Conservation (phyloP, 2,329 filamentous ascomycete genomes). For the Colletotrichum simmondsii region DNA sequence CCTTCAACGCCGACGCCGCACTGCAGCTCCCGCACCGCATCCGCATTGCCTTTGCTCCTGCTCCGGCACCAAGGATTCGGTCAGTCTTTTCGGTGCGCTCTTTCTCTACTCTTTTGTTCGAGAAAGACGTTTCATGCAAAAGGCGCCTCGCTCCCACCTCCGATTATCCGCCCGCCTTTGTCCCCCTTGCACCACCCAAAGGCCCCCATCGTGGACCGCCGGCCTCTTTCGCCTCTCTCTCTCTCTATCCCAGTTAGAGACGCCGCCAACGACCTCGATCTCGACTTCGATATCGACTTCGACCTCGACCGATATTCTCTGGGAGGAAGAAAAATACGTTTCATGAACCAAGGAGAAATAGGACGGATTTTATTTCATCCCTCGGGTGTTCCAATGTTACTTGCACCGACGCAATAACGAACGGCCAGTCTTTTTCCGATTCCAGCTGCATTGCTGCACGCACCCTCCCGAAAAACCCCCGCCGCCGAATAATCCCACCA, state of each 20-base stretch:
- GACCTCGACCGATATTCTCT: background rate
- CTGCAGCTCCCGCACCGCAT: conserved; percentile 28
- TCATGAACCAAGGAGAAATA: background rate
- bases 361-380: background rate
- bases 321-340: background rate
- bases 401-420: conserved; percentile 32
- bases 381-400: conserved; percentile 18
- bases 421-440: conserved; percentile 11
- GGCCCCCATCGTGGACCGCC: conserved; percentile 28
- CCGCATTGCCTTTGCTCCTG: background rate
- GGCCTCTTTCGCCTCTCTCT: conserved; percentile 21
- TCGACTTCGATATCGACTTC: background rate
- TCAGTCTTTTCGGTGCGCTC: background rate
- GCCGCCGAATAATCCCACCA: background rate
- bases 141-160: conserved; percentile 28
- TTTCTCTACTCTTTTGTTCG: background rate
- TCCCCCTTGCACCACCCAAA: conserved; percentile 4
- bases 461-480: background rate
- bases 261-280: conserved; percentile 16
- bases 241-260: background rate
- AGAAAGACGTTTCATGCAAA: conserved; percentile 29
- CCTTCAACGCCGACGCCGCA: conserved; percentile 22
- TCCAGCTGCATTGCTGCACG: background rate
- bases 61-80: conserved; percentile 2
- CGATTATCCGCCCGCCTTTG: background rate